Percentiles rank a stretch among this genome's conserved stretches.
phyloP scores from a whole-genome alignment of 1,139 yeast species.

The Magnusiomyces tetraspermus region DNA sequence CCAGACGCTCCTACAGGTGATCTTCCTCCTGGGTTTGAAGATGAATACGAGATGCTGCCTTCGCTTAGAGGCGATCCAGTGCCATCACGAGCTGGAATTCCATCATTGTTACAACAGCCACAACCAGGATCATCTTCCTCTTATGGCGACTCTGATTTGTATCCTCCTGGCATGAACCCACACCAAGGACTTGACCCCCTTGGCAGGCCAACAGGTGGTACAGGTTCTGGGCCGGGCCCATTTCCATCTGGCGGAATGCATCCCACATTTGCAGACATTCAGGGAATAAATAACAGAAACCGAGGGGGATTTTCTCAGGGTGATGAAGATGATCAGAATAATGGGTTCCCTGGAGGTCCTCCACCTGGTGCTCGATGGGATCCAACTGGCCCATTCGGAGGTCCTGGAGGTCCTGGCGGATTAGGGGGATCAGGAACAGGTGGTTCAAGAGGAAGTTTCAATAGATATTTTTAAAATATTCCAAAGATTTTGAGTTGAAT shows the following conservation, averaged over 20 bases:
- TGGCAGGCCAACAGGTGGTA: background rate
- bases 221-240: background rate
- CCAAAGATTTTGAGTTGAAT: no score
- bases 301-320: background rate
- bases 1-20: background rate
- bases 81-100: background rate
- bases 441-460: background rate
- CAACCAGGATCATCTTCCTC: background rate
- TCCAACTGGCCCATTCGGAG: constrained; percentile 1
- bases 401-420: background rate
- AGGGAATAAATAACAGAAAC: background rate
- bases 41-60: constrained; percentile 3
- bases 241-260: constrained; percentile 3
- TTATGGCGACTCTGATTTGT: constrained; percentile 2
- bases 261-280: constrained; percentile 2
- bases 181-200: background rate
- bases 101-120: background rate
- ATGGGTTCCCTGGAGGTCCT: background rate
- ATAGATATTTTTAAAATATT: background rate
- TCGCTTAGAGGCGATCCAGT: background rate
- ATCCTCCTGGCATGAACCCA: constrained; percentile 2
- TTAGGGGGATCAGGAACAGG: background rate
- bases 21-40: constrained; percentile 6
- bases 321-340: background rate
- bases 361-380: constrained; percentile 4